These are phyloP conservation scores for Fusarium devonianum DNA, from an alignment of 2,329 filamentous ascomycete genomes.

Conservation along the genomic window DNA sequence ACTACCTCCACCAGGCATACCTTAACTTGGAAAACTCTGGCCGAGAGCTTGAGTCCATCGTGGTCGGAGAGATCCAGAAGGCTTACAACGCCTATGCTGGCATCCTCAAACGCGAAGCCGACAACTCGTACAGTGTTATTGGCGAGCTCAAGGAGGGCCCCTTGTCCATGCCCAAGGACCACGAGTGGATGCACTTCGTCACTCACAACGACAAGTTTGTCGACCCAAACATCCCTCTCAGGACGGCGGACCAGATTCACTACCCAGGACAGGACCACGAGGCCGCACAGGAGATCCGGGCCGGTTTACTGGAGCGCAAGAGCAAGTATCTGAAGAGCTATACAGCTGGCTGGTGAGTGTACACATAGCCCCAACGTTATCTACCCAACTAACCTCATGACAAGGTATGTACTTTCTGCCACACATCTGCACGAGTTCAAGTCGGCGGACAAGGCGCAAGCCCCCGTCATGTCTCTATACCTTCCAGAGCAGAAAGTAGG, in stretches of 20 bases:
- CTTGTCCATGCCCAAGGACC: conserved; percentile 90
- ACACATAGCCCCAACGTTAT: not conserved
- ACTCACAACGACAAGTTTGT: conserved; percentile 84
- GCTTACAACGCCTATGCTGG: conserved; percentile 93
- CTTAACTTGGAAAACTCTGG: conserved; percentile 94
- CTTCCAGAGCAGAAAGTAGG: conserved; percentile 95
- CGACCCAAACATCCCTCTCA: conserved; percentile 80
- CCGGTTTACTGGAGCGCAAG: conserved; percentile 93
- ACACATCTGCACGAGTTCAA: conserved; percentile 99
- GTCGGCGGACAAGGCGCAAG: conserved; percentile 90
- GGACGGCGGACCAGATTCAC: conserved; percentile 80
- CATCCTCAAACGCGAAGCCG: conserved; percentile 90
- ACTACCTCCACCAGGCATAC: conserved; percentile 95
- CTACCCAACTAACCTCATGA: conserved; percentile 13
- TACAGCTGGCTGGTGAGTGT: conserved; percentile 84
- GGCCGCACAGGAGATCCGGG: conserved; percentile 81
- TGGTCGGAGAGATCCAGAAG: conserved; percentile 97
- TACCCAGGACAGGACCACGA: conserved; percentile 92
- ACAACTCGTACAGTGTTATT: conserved; percentile 77
- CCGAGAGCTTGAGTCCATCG: conserved; percentile 92
- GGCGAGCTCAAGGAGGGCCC: conserved; percentile 85
- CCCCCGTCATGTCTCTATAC: conserved; percentile 95
- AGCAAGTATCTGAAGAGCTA: conserved; percentile 99
- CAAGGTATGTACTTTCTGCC: conserved; percentile 91
- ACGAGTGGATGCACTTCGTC: conserved; percentile 88